Conservation (phyloP, 140 eudicot genomes). For the Anethum foeniculum region DNA sequence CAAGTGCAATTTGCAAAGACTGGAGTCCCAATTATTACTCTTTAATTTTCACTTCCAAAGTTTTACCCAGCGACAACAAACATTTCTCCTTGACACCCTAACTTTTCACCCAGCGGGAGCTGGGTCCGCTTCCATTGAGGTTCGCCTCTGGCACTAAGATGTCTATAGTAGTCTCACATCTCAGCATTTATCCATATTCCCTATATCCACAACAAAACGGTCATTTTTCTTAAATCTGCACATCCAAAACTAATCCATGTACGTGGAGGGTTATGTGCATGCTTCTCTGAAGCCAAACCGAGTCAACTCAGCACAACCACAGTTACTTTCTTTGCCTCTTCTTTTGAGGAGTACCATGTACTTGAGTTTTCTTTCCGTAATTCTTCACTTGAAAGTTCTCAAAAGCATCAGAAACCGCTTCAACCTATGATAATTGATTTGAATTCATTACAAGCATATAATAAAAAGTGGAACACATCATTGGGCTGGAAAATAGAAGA, state of each 20-base stretch:
- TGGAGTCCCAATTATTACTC: too few relatives aligned
- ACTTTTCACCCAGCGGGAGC: too few relatives aligned
- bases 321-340: conserved; percentile 36
- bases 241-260: not conserved
- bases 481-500: not conserved
- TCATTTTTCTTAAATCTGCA: not conserved
- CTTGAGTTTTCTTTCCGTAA: conserved; percentile 69
- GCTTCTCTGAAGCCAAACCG: too few relatives aligned
- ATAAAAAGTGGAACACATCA: not conserved
- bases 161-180: not conserved
- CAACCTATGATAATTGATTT: conserved; percentile 40
- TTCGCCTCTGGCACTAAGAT: too few relatives aligned
- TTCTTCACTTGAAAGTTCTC: conserved; percentile 67
- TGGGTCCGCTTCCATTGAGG: too few relatives aligned
- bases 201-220: not conserved
- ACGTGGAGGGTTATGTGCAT: too few relatives aligned
- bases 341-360: conserved; percentile 87
- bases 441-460: not conserved
- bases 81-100: too few relatives aligned
- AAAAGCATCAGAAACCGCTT: conserved; percentile 72
- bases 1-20: too few relatives aligned
- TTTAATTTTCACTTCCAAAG: too few relatives aligned
- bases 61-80: too few relatives aligned
- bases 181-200: not conserved
- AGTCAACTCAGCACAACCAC: not conserved